Evolutionary conservation across 345 rosid genomes (phyloP).

Genomic region (Aegle marmelos): DNA sequence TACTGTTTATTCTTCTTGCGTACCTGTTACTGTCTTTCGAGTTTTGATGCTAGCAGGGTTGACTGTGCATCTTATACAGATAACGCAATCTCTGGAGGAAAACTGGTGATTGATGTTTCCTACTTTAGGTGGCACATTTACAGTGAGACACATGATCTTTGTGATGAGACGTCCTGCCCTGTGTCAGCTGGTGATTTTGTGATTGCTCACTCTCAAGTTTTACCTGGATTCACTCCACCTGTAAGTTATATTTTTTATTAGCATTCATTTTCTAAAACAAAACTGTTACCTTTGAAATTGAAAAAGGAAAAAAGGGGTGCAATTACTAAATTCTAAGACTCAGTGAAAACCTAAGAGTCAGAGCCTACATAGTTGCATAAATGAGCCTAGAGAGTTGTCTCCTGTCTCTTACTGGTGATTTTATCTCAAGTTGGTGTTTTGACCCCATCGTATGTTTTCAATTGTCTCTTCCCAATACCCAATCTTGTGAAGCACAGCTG

Average conservation of each 20-base stretch:
- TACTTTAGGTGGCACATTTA: conserved; percentile 86
- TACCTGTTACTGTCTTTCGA: neutral
- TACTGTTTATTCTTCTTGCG: neutral
- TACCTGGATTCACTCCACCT: conserved; percentile 87
- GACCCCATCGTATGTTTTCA: neutral
- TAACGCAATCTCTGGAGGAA: conserved; percentile 55
- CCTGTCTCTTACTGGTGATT: neutral
- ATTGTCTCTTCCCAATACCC: neutral
- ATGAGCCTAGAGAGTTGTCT: neutral
- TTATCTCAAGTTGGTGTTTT: neutral
- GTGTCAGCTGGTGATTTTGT: conserved; percentile 75
- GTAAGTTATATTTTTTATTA: conserved; percentile 42
- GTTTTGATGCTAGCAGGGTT: neutral
- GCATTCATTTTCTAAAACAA: neutral
- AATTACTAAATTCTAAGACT: neutral
- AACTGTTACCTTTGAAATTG: neutral
- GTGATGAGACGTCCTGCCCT: conserved; percentile 79
- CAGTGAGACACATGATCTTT: conserved; percentile 77
- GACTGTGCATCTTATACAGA: conserved; percentile 27
- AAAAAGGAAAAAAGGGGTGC: neutral
- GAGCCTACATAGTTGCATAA: neutral
- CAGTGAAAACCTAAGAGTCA: neutral
- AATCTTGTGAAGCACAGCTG: neutral
- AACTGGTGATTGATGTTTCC: conserved; percentile 74
- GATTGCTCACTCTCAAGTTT: conserved; percentile 77